Conservation (phyloP, 192 early-diverging fungal genomes). For the Coemansia sp. region DNA sequence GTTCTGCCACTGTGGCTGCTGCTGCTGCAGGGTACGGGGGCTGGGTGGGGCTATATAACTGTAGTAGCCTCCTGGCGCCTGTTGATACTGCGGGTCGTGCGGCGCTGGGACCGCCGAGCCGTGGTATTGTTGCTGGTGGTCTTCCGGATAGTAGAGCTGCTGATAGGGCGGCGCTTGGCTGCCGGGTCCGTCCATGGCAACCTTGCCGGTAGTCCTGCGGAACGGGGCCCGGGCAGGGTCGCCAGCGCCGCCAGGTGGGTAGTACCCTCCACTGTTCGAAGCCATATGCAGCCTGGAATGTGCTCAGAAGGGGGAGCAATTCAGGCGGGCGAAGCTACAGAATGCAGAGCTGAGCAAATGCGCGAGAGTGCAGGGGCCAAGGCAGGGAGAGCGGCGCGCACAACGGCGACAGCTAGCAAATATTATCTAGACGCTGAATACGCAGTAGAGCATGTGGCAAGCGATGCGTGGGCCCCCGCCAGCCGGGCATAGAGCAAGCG, state of each 20-base stretch:
- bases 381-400: neutral
- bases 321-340: neutral
- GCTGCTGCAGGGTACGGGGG: neutral
- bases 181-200: conserved; percentile 6
- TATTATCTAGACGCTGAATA: too few species aligned
- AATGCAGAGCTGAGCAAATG: neutral
- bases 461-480: too few species aligned
- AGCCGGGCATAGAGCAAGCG: too few species aligned
- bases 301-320: neutral
- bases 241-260: conserved; percentile 2
- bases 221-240: conserved; percentile 15
- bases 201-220: conserved; percentile 30
- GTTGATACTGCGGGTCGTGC: conserved; percentile 7
- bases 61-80: conserved; percentile 8
- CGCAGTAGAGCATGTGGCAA: too few species aligned
- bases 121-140: neutral
- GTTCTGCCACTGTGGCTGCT: conserved; percentile 10
- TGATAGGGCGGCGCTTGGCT: conserved; percentile 6
- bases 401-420: too few species aligned
- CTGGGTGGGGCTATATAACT: neutral
- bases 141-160: conserved; percentile 11
- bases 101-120: conserved; percentile 34
- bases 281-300: conserved; percentile 4
- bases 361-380: neutral
- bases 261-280: conserved; percentile 13